Percentiles rank a stretch among this genome's conserved stretches.
Conservation (phyloP, 768 basidiomycete genomes). For the Kwoniella sp. region DNA sequence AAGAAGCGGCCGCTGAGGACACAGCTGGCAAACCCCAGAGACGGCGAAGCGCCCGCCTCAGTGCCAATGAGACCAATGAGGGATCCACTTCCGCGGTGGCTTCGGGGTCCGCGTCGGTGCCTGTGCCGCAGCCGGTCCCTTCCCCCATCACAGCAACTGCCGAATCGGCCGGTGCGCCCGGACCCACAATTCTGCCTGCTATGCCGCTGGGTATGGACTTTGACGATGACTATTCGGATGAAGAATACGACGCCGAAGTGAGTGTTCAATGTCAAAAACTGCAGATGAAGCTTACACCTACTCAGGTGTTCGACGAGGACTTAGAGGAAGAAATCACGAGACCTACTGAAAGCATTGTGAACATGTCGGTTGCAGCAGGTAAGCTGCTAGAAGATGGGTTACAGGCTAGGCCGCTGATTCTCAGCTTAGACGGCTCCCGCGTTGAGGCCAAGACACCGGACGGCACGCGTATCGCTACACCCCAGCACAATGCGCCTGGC, state of each 20-base stretch:
- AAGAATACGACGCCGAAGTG: slow-evolving; percentile 37
- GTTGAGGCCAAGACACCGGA: slow-evolving; percentile 95
- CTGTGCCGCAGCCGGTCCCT: slow-evolving; percentile 6
- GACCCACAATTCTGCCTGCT: slow-evolving; percentile 27
- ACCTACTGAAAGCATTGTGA: slow-evolving; percentile 76
- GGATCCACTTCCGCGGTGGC: slow-evolving; percentile 20
- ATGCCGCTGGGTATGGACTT: slow-evolving; percentile 57
- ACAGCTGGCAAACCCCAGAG: slow-evolving; percentile 48
- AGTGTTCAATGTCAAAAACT: slow-evolving; percentile 10
- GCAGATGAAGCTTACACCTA: background rate
- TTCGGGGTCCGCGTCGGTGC: slow-evolving; percentile 5
- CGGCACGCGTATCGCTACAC: slow-evolving; percentile 88
- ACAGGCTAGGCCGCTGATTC: background rate
- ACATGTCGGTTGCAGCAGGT: slow-evolving; percentile 71
- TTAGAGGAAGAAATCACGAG: slow-evolving; percentile 64
- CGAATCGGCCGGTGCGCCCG: slow-evolving; percentile 19
- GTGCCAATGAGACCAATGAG: slow-evolving; percentile 56
- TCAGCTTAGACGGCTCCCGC: slow-evolving; percentile 70
- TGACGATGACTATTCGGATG: slow-evolving; percentile 60
- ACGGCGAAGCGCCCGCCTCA: slow-evolving; percentile 77
- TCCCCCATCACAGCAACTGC: slow-evolving; percentile 4
- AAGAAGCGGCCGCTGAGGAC: background rate
- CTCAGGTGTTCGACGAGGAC: slow-evolving; percentile 77
- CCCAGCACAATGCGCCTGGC: slow-evolving; percentile 54
- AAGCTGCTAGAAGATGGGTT: background rate